Base-by-base conservation (phyloP, 163 green algal species). In the Dunaliella salina region DNA sequence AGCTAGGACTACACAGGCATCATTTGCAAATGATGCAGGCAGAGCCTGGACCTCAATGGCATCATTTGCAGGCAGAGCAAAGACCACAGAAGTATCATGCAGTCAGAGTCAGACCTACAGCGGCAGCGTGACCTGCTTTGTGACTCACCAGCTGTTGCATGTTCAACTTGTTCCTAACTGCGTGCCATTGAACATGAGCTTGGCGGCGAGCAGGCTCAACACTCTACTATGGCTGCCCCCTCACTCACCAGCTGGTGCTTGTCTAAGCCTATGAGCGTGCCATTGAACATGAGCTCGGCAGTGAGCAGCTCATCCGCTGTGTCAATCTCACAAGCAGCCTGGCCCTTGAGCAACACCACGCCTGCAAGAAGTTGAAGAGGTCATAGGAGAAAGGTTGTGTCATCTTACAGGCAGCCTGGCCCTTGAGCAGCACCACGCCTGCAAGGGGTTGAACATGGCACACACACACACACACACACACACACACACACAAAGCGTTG, bases 251-350 rank as follows among this genome's bases (percentile, higher is more conserved):
- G 91, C 90, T 98, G 92, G 87, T 96, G 93, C 80, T 89, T 90
- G 88, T 98, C 94, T 82, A 99, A 89, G 0, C 67, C 72, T 50
- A 89, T 88, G 35, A 92, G 90, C 63, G 86, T 91, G 87, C 86
- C 88, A 75, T 72, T 84, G 87, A 99, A 96, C 94, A 99, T 96
- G 50, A 99, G 91, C 92, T 99, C 97, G 24, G 94, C 94, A 1
- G 93, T 91, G 84, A 99, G 86, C 88, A 99, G 93, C 93, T 99
- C 97, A 80, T 98, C 95, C 4, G 94, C 93, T 0, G 95, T 96
- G 91, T 96, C 95, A 71, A 98, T 94, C 89, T 96, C 92, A 80
- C 94, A 96, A 1, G 95, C 95, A 35, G 94, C 94, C n/a, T 92
- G 87, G 22, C 95, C 95, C 87, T 98, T 98, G 30, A 95, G 87